These are phyloP conservation scores for Viola odorata DNA, from an alignment of 345 rosid genomes.

Conservation along the genomic window DNA sequence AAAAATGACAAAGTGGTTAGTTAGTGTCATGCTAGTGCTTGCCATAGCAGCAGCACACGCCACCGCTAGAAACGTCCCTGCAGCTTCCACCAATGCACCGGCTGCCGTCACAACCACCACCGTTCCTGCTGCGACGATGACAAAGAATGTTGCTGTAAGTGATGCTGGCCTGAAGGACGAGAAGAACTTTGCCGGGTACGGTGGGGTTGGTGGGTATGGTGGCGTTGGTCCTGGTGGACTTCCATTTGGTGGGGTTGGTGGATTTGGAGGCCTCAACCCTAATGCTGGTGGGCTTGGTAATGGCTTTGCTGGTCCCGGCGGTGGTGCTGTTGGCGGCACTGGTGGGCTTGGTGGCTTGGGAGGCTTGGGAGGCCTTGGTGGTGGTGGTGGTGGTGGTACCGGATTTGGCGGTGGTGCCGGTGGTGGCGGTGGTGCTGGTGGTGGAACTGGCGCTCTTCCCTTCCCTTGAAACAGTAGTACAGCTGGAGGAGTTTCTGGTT, in stretches of 20 bases:
- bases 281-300: constrained; percentile 31
- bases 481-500: constrained; percentile 1
- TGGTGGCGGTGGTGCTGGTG: constrained; percentile 7
- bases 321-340: constrained; percentile 6
- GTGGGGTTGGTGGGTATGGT: constrained; percentile 53
- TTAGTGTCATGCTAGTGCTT: constrained; percentile 25
- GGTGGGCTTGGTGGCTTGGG: constrained; percentile 9
- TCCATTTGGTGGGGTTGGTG: constrained; percentile 23
- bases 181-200: constrained; percentile 61
- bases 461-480: not conserved
- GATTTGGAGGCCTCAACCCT: constrained; percentile 15
- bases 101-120: too few relatives aligned
- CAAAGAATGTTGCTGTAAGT: constrained; percentile 34
- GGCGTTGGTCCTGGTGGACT: constrained; percentile 47
- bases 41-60: constrained; percentile 26
- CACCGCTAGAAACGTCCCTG: constrained; percentile 15
- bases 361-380: constrained; percentile 7
- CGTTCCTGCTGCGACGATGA: constrained; percentile 7
- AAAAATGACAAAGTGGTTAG: constrained; percentile 33
- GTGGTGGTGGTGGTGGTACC: not conserved
- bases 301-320: constrained; percentile 19
- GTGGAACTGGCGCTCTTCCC: not conserved
- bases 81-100: too few relatives aligned
- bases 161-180: constrained; percentile 50
- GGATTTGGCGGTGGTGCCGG: not conserved